Evolutionary conservation across 352 stramenopile genomes (phyloP), one percentile per base, ranked within the genome.

Genomic region (Globisporangium orthogonon): DNA sequence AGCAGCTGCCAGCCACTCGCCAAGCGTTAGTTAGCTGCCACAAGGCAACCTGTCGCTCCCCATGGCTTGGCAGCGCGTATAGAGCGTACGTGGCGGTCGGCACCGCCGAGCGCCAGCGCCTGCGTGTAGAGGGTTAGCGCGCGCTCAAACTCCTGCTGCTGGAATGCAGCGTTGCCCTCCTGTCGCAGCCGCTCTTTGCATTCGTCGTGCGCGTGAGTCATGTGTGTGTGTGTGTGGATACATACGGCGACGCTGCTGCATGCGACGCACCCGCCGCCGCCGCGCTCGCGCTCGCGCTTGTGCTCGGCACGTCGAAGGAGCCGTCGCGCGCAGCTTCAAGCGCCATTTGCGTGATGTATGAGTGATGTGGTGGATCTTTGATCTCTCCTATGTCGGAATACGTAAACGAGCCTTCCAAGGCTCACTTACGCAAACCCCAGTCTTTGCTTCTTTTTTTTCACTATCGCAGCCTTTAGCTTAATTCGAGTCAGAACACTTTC

Each of bases 91-190:
- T 90, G 80, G 52, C 84, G 83, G 17, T 62, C 43, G 2, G 44
- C 18, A 4, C 58, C 52, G 33, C 87, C 53, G 43, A 74, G 59
- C 5, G 62, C 56, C 48, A 95, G 77, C 0, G 83, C 85, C 33
- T 82, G 71, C 0, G 76, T 70, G 60, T 95, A 95, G 3, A 81
- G 46, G 6, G 52, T 37, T 29, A 71, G 59, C 2, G 85, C 81
- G 33, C 57, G 31, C 7, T 67, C 65, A 46, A 85, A 95, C 30
- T 73, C 55, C 28, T 78, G 73, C 50, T 29, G 56, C 56, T 89
- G 70, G 62, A 95, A 95, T 13, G 73, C 70, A 0, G 58, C 66
- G 61, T 95, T 95, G 60, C 85, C 85, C 33, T 83, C 56, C 44
- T 78, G 69, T 1, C 80, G 74, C 28, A 91, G 59, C 15, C 30